Evolutionary conservation across 129 eudicot species (phyloP).

Genomic region (sunflower (Helianthus annuus)): DNA sequence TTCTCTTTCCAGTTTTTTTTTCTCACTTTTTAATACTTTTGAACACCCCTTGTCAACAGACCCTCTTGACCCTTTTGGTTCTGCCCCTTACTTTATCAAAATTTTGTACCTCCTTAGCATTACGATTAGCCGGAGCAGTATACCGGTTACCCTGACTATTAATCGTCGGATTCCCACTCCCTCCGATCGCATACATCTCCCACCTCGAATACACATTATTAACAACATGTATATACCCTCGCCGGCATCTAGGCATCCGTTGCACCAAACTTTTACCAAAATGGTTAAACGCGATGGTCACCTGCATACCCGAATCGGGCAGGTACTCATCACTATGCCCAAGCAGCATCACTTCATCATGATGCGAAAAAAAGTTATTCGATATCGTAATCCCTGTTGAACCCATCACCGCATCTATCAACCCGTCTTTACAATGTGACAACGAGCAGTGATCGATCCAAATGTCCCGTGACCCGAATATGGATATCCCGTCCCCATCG

Average conservation of each 20-base stretch:
- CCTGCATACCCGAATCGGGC: constrained; percentile 93
- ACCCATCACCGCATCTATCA: constrained; percentile 91
- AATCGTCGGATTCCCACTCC: constrained; percentile 91
- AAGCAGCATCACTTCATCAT: constrained; percentile 82
- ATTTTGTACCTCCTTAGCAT: constrained; percentile 75
- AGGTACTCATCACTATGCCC: constrained; percentile 84
- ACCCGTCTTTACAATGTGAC: constrained; percentile 87
- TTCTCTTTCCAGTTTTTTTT: no score
- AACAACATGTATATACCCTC: constrained; percentile 93
- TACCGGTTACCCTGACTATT: constrained; percentile 97
- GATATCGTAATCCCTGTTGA: constrained; percentile 92
- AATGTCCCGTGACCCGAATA: constrained; percentile 78
- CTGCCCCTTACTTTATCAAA: background rate
- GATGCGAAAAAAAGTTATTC: constrained; percentile 82
- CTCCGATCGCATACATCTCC: constrained; percentile 99
- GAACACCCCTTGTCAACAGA: no score
- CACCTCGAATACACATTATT: constrained; percentile 85
- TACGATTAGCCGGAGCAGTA: constrained; percentile 70
- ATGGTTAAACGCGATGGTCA: constrained; percentile 82
- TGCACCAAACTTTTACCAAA: constrained; percentile 79
- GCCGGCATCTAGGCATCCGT: constrained; percentile 91
- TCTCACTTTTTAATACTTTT: no score
- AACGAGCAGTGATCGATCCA: constrained; percentile 95
- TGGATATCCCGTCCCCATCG: constrained; percentile 94
- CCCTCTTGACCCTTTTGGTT: no score